phyloP scores from a whole-genome alignment of 352 stramenopile species.

The Globisporangium nagaii region DNA sequence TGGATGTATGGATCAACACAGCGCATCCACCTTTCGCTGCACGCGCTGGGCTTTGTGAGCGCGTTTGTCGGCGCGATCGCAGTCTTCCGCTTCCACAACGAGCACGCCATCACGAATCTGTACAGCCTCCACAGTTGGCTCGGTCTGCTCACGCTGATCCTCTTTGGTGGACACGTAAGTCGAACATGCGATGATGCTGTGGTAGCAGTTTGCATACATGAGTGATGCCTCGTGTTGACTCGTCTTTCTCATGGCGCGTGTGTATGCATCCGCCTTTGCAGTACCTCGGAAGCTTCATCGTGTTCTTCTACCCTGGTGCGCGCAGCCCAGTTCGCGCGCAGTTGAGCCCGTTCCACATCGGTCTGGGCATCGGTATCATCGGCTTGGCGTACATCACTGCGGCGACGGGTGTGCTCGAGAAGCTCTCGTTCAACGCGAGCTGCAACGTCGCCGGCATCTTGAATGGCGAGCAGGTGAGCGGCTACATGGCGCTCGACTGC shows the following conservation, averaged over 20 bases:
- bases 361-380: conserved; percentile 54
- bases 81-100: conserved; percentile 86
- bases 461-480: conserved; percentile 55
- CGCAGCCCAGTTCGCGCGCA: conserved; percentile 28
- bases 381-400: conserved; percentile 58
- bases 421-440: conserved; percentile 80
- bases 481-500: conserved; percentile 69
- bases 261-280: conserved; percentile 13
- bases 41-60: conserved; percentile 57
- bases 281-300: conserved; percentile 59
- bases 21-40: conserved; percentile 68
- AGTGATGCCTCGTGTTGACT: not conserved
- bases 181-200: not conserved
- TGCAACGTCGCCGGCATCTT: conserved; percentile 75
- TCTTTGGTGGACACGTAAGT: conserved; percentile 44
- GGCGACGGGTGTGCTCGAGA: conserved; percentile 67
- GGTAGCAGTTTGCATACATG: not conserved
- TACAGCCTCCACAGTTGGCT: conserved; percentile 88
- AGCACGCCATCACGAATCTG: conserved; percentile 80
- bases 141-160: conserved; percentile 54
- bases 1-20: conserved; percentile 6
- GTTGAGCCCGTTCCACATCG: conserved; percentile 63
- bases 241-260: not conserved
- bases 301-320: conserved; percentile 77
- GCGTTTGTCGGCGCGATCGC: conserved; percentile 53